phyloP scores from a whole-genome alignment of 352 stramenopile genomes.

The Plasmopara viticola region DNA sequence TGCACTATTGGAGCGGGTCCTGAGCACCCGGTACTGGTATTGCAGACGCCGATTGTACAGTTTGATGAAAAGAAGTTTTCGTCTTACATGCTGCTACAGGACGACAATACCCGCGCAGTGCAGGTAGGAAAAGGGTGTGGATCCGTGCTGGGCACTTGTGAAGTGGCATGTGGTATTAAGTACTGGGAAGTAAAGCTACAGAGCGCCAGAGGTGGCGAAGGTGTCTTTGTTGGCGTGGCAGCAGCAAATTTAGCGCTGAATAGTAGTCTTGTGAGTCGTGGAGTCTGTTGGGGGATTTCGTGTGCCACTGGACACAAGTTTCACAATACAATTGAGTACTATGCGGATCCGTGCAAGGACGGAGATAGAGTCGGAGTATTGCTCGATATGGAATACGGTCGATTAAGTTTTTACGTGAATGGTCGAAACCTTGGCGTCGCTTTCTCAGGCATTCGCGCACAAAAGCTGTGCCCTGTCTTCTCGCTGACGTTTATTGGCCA shows the following conservation, averaged over 20 bases:
- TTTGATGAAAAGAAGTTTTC: constrained; percentile 65
- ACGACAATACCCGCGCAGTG: constrained; percentile 40
- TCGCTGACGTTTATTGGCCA: constrained; percentile 65
- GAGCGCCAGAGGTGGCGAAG: constrained; percentile 43
- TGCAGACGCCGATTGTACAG: constrained; percentile 55
- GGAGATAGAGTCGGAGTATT: constrained; percentile 70
- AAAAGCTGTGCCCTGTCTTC: constrained; percentile 60
- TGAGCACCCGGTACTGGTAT: constrained; percentile 64
- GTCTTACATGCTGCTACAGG: constrained; percentile 44
- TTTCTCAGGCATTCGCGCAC: constrained; percentile 53
- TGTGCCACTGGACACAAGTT: constrained; percentile 75
- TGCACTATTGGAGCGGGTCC: constrained; percentile 55
- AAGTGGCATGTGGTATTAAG: constrained; percentile 60
- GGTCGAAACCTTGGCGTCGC: constrained; percentile 64
- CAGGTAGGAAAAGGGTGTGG: constrained; percentile 61
- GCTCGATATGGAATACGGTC: constrained; percentile 68
- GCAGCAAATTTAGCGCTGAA: constrained; percentile 48
- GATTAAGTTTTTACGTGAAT: constrained; percentile 78
- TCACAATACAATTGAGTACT: constrained; percentile 68
- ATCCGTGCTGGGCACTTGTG: constrained; percentile 50
- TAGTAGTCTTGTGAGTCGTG: constrained; percentile 45
- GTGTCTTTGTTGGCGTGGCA: constrained; percentile 68
- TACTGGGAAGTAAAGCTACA: constrained; percentile 78
- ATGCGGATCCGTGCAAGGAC: constrained; percentile 59
- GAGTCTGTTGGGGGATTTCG: constrained; percentile 70